phyloP scores from a whole-genome alignment of 2,329 filamentous ascomycete genomes.

The Fusarium sulawesiense region DNA sequence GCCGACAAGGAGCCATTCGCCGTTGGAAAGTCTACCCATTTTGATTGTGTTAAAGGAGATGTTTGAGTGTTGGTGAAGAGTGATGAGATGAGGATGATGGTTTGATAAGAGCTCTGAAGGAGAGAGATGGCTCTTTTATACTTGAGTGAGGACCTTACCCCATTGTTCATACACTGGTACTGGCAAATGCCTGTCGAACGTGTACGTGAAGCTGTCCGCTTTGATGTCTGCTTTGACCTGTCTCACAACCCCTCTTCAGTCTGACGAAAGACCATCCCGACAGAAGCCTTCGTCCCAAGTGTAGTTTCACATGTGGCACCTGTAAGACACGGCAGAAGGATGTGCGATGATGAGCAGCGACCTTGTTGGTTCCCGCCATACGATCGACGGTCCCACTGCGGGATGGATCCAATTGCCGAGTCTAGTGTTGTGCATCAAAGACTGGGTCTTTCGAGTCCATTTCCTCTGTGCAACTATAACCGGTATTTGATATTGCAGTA shows the following conservation, averaged over 20 bases:
- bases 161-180: too few species aligned
- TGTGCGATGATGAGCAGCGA: not conserved
- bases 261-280: not conserved
- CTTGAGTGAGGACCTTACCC: not conserved
- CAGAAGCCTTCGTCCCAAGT: not conserved
- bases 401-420: not conserved
- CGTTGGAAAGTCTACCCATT: constrained; percentile 16
- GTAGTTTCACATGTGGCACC: not conserved
- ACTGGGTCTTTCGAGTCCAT: not conserved
- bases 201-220: not conserved
- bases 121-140: not conserved
- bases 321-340: not conserved
- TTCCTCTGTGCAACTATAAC: not conserved
- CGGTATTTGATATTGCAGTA: rapidly evolving
- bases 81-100: not conserved
- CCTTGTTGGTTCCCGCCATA: not conserved
- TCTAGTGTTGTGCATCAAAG: not conserved
- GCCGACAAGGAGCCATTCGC: constrained; percentile 19
- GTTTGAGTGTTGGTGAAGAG: not conserved
- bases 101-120: not conserved
- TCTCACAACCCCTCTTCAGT: not conserved
- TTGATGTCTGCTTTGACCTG: not conserved
- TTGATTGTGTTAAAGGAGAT: not conserved
- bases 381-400: not conserved
- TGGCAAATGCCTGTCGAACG: too few species aligned